Percentiles rank a stretch among this genome's conserved stretches.
These are phyloP conservation scores for Posidonia australis DNA, from an alignment of 106 monocot genomes.

Conservation along the genomic window DNA sequence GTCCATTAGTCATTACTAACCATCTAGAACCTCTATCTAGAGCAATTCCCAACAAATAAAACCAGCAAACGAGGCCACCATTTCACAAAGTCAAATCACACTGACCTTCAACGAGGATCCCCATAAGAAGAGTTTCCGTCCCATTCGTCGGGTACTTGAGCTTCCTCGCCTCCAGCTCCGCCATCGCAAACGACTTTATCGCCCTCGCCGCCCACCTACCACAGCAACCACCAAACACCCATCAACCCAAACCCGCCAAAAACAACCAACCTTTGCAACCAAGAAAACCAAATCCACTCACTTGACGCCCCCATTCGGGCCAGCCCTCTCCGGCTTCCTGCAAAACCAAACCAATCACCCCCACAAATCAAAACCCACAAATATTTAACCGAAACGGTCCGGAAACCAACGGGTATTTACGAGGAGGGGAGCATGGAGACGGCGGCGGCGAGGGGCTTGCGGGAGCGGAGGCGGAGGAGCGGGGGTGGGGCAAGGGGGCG, in stretches of 20 bases:
- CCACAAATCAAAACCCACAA: background rate
- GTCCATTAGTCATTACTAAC: too few species aligned
- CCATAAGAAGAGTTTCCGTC: constrained; percentile 87
- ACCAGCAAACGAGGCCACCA: background rate
- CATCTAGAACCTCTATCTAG: too few species aligned
- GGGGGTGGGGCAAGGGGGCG: background rate
- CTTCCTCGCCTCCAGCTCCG: constrained; percentile 82
- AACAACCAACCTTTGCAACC: background rate
- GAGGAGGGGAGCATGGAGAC: constrained; percentile 12
- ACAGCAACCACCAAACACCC: background rate
- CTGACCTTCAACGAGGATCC: constrained; percentile 82
- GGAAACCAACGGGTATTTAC: background rate
- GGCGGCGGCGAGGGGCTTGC: background rate
- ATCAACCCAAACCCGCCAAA: background rate
- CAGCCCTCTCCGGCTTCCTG: constrained; percentile 7
- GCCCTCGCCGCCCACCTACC: constrained; percentile 31
- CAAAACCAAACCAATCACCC: background rate
- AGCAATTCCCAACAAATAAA: background rate
- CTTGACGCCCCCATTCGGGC: background rate
- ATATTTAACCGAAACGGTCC: background rate
- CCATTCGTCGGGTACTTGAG: constrained; percentile 70
- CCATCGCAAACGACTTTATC: constrained; percentile 78
- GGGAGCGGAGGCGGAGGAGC: background rate
- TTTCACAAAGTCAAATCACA: background rate
- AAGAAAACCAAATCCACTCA: background rate